Evolutionary conservation across 2,329 filamentous ascomycete species (phyloP), one percentile per base, ranked within the genome.

Genomic region (Verticillium nubilum): DNA sequence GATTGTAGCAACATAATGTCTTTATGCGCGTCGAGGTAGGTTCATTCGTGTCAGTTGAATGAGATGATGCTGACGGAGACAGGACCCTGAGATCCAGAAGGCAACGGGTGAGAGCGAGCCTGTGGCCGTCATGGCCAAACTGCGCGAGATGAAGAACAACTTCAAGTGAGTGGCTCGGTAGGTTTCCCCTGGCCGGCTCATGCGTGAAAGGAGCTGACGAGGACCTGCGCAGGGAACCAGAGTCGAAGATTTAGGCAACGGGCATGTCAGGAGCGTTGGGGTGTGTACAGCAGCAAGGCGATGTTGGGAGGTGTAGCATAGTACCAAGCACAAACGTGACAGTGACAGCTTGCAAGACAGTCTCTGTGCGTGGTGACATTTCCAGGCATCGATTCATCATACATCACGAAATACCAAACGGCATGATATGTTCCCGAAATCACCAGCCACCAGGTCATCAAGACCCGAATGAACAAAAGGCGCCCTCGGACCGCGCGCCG

Each of bases 61-160:
- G 26, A 2, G 17, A 5, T 28, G 54, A 6, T 29, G 33, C 62
- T 68, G 28, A 70, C 59, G 15, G 7, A 27, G 7, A 27, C 59
- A 92, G 84, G 93, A 97, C 67, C 90, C 92, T 0, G 85, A 84
- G 62, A 88, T 99, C 58, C 91, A 96, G 70, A 90, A 92, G 75
- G 88, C 84, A 12, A 95, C 92, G 0, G 92, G 92, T 50, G 86
- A 92, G 77, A 91, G 85, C 0, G 85, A 93, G 47, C 88, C 92
- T 0, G 80, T 94, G 2, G 86, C 90, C 56, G 92, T 97, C 17
- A 97, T 99, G 90, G 83, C 82, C 31, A 88, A 88, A 67, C 77
- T 98, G 68, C 83, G 95, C 58, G 91, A 96, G 74, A 88, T 96
- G 88, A 99, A 98, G 86, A 93, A 96, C 71, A 84, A 80, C 73